These are phyloP conservation scores for Glycine latifolia DNA, from an alignment of 306 rosid genomes.

Conservation along the genomic window DNA sequence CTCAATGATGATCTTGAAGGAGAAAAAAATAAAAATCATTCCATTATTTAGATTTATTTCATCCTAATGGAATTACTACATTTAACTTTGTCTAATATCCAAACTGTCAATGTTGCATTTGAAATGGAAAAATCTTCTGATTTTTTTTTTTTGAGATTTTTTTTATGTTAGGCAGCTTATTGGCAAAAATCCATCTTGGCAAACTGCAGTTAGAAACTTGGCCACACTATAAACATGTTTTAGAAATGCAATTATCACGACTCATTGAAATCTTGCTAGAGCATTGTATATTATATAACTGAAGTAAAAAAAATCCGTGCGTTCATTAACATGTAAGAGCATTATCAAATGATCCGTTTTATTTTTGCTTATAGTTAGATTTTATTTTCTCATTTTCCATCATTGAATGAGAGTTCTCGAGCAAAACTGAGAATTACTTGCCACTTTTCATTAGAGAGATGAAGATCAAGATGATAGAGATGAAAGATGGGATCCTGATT, in stretches of 20 bases:
- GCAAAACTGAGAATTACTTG: conserved; percentile 15
- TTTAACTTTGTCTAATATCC: conserved; percentile 29
- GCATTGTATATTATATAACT: conserved; percentile 8
- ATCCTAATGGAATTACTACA: conserved; percentile 15
- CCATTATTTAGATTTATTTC: conserved; percentile 16
- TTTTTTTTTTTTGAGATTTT: neutral
- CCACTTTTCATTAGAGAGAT: conserved; percentile 46
- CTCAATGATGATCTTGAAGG: conserved; percentile 21
- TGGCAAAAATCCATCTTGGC: conserved; percentile 8
- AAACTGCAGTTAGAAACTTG: neutral
- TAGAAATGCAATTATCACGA: conserved; percentile 21
- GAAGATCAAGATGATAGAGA: conserved; percentile 54
- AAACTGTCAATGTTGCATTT: conserved; percentile 23
- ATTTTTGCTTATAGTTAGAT: neutral
- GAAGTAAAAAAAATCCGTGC: neutral
- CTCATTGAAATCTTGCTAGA: conserved; percentile 14
- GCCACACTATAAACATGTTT: neutral
- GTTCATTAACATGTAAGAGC: neutral
- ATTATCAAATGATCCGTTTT: conserved; percentile 5
- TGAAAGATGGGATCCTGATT: conserved; percentile 56
- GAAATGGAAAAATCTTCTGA: conserved; percentile 19
- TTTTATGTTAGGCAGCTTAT: conserved; percentile 2
- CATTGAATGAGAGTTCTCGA: conserved; percentile 13
- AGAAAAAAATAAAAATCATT: neutral
- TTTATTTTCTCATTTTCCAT: conserved; percentile 25